phyloP scores from a whole-genome alignment of 2,329 filamentous ascomycete species.

The Calonectria pseudoturangicola region DNA sequence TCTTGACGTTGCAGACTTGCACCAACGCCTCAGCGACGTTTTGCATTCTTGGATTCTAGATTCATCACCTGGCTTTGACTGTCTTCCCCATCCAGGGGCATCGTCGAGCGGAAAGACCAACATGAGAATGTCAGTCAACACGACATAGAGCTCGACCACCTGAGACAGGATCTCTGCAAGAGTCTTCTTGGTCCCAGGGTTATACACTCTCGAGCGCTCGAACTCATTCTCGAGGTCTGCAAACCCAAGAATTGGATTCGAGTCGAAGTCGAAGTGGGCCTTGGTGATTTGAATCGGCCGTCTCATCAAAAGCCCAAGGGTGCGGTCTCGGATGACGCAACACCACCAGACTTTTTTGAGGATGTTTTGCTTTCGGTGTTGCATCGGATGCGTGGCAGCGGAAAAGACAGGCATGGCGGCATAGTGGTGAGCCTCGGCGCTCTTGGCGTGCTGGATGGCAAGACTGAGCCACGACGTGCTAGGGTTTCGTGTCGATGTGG shows the following conservation, averaged over 20 bases:
- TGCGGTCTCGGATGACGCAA: conserved; percentile 71
- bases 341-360: conserved; percentile 74
- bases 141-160: conserved; percentile 66
- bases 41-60: conserved; percentile 61
- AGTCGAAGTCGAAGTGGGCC: conserved; percentile 66
- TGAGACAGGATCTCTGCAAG: conserved; percentile 67
- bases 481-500: conserved; percentile 59
- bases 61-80: conserved; percentile 57
- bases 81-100: conserved; percentile 62
- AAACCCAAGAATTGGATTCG: conserved; percentile 60
- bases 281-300: conserved; percentile 70
- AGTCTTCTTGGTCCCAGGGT: conserved; percentile 64
- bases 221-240: conserved; percentile 69
- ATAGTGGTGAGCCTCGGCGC: conserved; percentile 66
- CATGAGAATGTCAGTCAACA: conserved; percentile 68
- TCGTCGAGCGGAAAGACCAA: conserved; percentile 67
- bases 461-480: conserved; percentile 70
- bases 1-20: conserved; percentile 60
- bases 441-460: conserved; percentile 70
- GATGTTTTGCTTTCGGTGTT: conserved; percentile 62
- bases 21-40: conserved; percentile 62
- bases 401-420: conserved; percentile 58
- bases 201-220: conserved; percentile 66
- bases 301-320: conserved; percentile 69
- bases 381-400: conserved; percentile 54